Conservation (phyloP, 768 basidiomycete species). For the Tubosaeta sp. region DNA sequence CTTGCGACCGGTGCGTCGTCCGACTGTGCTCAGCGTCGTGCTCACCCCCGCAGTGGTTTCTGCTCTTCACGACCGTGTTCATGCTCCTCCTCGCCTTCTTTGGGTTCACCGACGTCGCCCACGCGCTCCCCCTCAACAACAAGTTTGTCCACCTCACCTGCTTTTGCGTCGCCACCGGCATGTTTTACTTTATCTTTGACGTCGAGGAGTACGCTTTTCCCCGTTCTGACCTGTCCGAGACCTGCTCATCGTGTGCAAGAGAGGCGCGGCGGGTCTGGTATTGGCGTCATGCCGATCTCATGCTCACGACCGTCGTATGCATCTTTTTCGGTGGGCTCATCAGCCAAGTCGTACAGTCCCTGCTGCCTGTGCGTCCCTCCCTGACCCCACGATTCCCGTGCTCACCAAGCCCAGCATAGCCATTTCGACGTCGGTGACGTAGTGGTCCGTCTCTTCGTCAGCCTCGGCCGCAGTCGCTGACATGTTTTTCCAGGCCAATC, state of each 20-base stretch:
- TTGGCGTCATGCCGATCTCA: conserved; percentile 70
- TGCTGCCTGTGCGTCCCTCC: conserved; percentile 55
- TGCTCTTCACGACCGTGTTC: conserved; percentile 62
- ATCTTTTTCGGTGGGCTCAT: conserved; percentile 77
- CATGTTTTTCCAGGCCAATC: conserved; percentile 56
- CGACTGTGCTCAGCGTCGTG: background rate
- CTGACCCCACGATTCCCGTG: background rate
- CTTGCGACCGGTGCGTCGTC: conserved; percentile 56
- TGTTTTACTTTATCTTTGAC: conserved; percentile 87
- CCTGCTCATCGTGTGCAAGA: conserved; percentile 35
- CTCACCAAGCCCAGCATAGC: conserved; percentile 47
- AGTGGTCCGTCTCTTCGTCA: conserved; percentile 42
- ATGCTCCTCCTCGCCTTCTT: conserved; percentile 71
- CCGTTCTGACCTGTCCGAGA: background rate
- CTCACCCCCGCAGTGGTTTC: conserved; percentile 61
- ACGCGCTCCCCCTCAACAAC: conserved; percentile 67
- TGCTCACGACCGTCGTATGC: conserved; percentile 66
- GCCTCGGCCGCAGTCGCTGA: conserved; percentile 9
- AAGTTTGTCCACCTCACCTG: conserved; percentile 79
- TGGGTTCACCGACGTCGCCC: conserved; percentile 70
- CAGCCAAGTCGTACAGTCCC: conserved; percentile 77
- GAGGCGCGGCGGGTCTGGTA: conserved; percentile 81
- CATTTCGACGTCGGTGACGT: conserved; percentile 72
- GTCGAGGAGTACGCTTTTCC: conserved; percentile 69
- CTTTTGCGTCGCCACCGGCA: conserved; percentile 66